Evolutionary conservation across 371 early-diverging fungal species (phyloP).

Genomic region (Saksenaea vasiformis): DNA sequence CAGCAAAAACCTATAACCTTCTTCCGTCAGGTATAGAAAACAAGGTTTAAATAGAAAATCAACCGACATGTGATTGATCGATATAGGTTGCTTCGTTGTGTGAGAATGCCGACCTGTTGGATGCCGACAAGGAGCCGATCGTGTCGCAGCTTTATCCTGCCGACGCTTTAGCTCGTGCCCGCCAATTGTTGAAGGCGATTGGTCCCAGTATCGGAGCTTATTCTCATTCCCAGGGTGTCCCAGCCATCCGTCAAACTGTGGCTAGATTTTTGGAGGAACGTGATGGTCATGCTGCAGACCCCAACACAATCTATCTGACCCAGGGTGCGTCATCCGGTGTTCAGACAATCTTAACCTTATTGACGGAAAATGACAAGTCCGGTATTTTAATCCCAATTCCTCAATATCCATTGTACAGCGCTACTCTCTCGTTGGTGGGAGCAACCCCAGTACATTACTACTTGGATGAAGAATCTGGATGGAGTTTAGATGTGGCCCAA

Average conservation of each 20-base stretch:
- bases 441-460: conserved; percentile 91
- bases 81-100: conserved; percentile 79
- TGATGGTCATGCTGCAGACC: conserved; percentile 84
- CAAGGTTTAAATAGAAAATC: conserved; percentile 5
- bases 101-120: conserved; percentile 85
- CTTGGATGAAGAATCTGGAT: conserved; percentile 82
- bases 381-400: conserved; percentile 98
- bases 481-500: conserved; percentile 76
- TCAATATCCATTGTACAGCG: conserved; percentile 98
- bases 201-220: conserved; percentile 89
- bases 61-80: conserved; percentile 3
- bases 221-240: conserved; percentile 93
- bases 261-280: conserved; percentile 84
- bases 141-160: conserved; percentile 69
- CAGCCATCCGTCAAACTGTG: conserved; percentile 79
- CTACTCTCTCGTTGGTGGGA: conserved; percentile 82
- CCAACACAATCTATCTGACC: conserved; percentile 89
- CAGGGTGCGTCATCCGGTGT: conserved; percentile 90
- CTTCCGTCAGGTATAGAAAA: conserved; percentile 82
- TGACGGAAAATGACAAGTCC: conserved; percentile 76
- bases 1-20: conserved; percentile 95
- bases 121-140: conserved; percentile 51
- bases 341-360: conserved; percentile 80
- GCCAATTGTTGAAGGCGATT: conserved; percentile 61
- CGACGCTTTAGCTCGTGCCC: conserved; percentile 89